phyloP scores from a whole-genome alignment of 1,284 basidiomycete genomes.

The Phlebopus sp. region DNA sequence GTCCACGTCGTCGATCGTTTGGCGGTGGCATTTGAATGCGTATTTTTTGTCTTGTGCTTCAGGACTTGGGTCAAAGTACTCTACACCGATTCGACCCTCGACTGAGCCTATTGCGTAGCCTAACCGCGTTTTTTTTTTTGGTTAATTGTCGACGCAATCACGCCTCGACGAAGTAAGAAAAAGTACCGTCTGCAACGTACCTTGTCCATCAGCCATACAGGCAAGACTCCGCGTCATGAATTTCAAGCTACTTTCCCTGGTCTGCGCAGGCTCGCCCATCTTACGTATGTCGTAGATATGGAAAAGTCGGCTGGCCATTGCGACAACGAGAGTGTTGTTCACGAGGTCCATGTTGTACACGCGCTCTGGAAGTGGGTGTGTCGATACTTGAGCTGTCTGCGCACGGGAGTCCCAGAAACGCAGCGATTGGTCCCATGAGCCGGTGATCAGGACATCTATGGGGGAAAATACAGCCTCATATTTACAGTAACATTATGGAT shows the following conservation, averaged over 20 bases:
- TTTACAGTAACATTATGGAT: not conserved
- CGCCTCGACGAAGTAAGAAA: not conserved
- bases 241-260: constrained; percentile 90
- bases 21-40: constrained; percentile 97
- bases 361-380: constrained; percentile 74
- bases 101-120: constrained; percentile 94
- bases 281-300: constrained; percentile 83
- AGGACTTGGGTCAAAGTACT: constrained; percentile 88
- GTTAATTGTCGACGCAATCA: not conserved
- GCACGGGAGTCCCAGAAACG: constrained; percentile 85
- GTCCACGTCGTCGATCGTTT: constrained; percentile 88
- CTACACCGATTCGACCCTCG: constrained; percentile 95
- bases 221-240: constrained; percentile 91
- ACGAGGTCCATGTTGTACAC: constrained; percentile 81
- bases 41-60: constrained; percentile 88
- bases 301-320: constrained; percentile 87
- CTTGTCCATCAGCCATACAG: constrained; percentile 91
- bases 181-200: constrained; percentile 38
- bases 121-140: constrained; percentile 28
- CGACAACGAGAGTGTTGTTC: constrained; percentile 77
- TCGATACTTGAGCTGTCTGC: constrained; percentile 54
- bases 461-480: not conserved
- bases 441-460: constrained; percentile 72
- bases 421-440: constrained; percentile 88
- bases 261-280: constrained; percentile 70